A percentile compares a stretch with the other conserved stretches of the same genome.
These are phyloP conservation scores for Trichosporon coremiiforme DNA, from an alignment of 1,284 basidiomycete genomes.

Conservation along the genomic window DNA sequence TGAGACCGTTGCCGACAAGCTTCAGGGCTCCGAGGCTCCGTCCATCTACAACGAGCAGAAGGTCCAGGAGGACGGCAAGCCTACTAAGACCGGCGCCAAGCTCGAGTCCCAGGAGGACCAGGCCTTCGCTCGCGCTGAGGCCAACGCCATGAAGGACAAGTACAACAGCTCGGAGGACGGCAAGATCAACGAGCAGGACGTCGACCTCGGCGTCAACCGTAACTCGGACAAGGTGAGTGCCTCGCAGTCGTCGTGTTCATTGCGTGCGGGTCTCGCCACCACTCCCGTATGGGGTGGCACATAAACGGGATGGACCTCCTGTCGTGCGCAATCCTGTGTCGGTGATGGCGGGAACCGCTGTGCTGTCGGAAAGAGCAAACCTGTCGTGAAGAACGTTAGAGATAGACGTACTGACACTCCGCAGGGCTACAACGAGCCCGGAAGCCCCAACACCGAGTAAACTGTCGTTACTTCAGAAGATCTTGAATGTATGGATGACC, in stretches of 20 bases:
- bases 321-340: no score
- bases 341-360: background rate
- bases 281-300: background rate
- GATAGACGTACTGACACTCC: background rate
- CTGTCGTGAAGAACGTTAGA: background rate
- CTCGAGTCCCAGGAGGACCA: constrained; percentile 3
- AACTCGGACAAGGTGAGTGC: constrained; percentile 11
- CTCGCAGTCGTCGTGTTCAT: background rate
- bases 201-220: background rate
- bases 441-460: constrained; percentile 19
- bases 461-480: constrained; percentile 1
- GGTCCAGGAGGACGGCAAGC: background rate
- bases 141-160: background rate
- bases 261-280: background rate
- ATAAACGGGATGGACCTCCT: no score
- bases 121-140: constrained; percentile 2
- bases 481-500: constrained; percentile 12
- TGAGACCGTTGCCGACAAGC: constrained; percentile 16
- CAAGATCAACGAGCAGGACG: constrained; percentile 2
- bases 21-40: constrained; percentile 13
- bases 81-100: background rate
- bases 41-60: constrained; percentile 4
- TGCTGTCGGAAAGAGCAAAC: background rate
- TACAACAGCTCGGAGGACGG: background rate
- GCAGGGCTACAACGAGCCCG: constrained; percentile 16